These are phyloP conservation scores for Penicillium verhagenii DNA, from an alignment of 495 filamentous ascomycete species.

Conservation along the genomic window DNA sequence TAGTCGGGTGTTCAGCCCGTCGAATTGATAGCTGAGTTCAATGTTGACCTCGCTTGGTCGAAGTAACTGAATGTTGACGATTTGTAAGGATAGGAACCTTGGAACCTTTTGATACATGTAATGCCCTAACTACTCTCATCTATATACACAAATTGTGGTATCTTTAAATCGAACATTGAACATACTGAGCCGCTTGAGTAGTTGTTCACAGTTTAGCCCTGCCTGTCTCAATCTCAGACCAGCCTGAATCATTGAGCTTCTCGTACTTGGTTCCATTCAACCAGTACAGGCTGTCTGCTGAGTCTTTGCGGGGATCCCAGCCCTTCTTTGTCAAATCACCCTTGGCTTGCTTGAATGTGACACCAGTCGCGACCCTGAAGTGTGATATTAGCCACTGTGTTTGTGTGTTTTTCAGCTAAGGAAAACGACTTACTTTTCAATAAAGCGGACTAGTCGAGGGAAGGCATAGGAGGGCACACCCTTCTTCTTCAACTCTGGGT, in stretches of 20 bases:
- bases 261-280: slow-evolving; percentile 44
- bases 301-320: slow-evolving; percentile 41
- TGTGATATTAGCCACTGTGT: too few relatives aligned
- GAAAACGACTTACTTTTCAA: slow-evolving; percentile 40
- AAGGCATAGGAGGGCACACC: slow-evolving; percentile 52
- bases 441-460: slow-evolving; percentile 49
- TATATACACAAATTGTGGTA: background rate
- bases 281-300: slow-evolving; percentile 48
- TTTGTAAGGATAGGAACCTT: too few relatives aligned
- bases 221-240: slow-evolving; percentile 46
- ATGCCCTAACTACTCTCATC: background rate
- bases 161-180: background rate
- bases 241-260: slow-evolving; percentile 37
- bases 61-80: too few relatives aligned
- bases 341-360: slow-evolving; percentile 55
- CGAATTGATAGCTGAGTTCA: too few relatives aligned
- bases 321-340: slow-evolving; percentile 45
- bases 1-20: too few relatives aligned
- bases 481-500: slow-evolving; percentile 42
- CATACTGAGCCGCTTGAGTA: too few relatives aligned
- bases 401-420: background rate
- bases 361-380: slow-evolving; percentile 45
- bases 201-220: slow-evolving; percentile 44
- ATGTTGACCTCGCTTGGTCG: too few relatives aligned
- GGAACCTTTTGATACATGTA: too few relatives aligned